These are phyloP conservation scores for Ensete ventricosum DNA, from an alignment of 176 grass and related monocot species.

Conservation along the genomic window DNA sequence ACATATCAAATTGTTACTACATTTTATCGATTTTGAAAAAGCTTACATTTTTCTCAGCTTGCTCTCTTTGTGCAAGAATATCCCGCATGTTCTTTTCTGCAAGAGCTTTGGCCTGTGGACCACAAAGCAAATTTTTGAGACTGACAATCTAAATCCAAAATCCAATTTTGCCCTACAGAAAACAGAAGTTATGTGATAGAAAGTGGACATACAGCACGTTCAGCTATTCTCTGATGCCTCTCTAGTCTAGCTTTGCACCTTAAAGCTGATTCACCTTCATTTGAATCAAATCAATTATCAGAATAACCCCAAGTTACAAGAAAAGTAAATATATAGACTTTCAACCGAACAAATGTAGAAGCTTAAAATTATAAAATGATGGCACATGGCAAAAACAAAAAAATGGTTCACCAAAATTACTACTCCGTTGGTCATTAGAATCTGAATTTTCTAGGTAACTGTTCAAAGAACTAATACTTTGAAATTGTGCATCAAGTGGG, in stretches of 20 bases:
- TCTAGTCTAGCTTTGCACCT: constrained; percentile 20
- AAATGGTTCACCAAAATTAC: neutral
- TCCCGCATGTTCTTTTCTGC: constrained; percentile 88
- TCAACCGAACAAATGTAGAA: neutral
- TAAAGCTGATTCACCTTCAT: constrained; percentile 8
- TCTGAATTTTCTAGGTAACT: constrained; percentile 3
- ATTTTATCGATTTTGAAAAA: constrained; percentile 10
- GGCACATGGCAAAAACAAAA: neutral
- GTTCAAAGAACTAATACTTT: neutral
- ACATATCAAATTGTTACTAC: constrained; percentile 8
- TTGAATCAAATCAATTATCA: neutral
- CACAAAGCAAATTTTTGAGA: neutral
- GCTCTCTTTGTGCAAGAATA: constrained; percentile 86
- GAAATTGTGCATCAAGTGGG: neutral
- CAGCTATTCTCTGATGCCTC: constrained; percentile 15
- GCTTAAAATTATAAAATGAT: neutral
- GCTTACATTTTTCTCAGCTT: constrained; percentile 81
- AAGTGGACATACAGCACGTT: constrained; percentile 18
- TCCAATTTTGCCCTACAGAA: neutral
- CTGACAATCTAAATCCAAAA: neutral
- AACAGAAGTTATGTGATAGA: neutral
- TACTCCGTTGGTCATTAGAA: constrained; percentile 1
- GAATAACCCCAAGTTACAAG: neutral
- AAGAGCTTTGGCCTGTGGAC: constrained; percentile 36
- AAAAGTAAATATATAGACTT: neutral